Conservation (phyloP, 1,284 basidiomycete genomes). For the Irpex lacteus region DNA sequence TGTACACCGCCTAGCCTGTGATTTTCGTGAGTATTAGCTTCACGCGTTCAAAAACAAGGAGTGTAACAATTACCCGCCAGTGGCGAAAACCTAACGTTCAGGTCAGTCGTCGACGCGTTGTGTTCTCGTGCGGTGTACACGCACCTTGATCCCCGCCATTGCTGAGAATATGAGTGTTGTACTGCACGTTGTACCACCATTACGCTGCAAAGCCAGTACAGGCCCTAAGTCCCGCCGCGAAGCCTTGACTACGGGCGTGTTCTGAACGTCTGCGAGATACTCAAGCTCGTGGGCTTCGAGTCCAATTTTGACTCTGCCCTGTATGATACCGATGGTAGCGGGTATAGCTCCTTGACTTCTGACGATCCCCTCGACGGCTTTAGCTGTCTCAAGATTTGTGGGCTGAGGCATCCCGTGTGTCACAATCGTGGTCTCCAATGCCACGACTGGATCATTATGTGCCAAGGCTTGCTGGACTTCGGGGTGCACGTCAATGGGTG, state of each 20-base stretch:
- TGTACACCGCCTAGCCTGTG: conserved; percentile 87
- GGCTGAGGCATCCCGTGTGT: conserved; percentile 91
- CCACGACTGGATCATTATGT: conserved; percentile 59
- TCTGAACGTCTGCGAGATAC: conserved; percentile 60
- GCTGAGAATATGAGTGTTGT: conserved; percentile 84
- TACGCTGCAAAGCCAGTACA: conserved; percentile 62
- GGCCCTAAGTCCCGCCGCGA: conserved; percentile 87
- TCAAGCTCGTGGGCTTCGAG: conserved; percentile 67
- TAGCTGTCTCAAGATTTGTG: conserved; percentile 71
- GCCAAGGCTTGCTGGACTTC: conserved; percentile 79
- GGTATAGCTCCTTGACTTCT: conserved; percentile 76
- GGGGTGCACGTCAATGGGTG: conserved; percentile 65
- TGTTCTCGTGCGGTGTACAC: conserved; percentile 13
- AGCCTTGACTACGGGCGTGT: conserved; percentile 65
- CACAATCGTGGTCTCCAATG: conserved; percentile 87
- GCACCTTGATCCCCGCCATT: conserved; percentile 78
- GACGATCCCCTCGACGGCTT: conserved; percentile 78
- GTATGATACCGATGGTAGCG: conserved; percentile 87
- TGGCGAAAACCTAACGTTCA: conserved; percentile 65
- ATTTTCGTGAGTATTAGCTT: not conserved
- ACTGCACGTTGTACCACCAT: conserved; percentile 92
- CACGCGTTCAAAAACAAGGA: conserved; percentile 3
- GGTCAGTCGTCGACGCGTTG: no score
- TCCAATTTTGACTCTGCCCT: conserved; percentile 86
- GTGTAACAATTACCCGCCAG: conserved; percentile 60